Conservation (phyloP, 2,329 filamentous ascomycete genomes). For the Alternaria sp. region DNA sequence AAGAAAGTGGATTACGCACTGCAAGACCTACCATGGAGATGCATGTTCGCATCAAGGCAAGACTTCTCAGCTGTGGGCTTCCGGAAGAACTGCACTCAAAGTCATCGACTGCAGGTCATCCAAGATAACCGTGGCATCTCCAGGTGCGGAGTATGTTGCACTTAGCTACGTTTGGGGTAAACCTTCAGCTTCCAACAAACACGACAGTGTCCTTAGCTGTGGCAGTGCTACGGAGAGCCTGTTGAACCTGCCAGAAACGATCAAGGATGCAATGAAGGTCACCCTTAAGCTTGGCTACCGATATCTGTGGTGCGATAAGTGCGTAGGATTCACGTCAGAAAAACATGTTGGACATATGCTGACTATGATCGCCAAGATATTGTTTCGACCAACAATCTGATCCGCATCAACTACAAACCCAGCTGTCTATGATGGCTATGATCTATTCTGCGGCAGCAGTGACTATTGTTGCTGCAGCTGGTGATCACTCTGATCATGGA, state of each 20-base stretch:
- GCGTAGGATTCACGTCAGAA: background rate
- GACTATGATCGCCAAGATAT: background rate
- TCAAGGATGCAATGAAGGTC: background rate
- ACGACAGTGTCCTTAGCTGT: background rate
- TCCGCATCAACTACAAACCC: background rate
- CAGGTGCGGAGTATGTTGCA: background rate
- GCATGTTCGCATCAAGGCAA: background rate
- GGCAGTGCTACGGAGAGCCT: background rate
- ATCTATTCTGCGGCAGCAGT: background rate
- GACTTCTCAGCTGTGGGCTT: background rate
- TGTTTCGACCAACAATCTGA: background rate
- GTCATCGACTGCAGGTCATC: background rate
- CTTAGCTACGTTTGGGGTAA: background rate
- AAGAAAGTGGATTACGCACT: background rate
- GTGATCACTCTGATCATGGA: background rate
- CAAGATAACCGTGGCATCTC: background rate
- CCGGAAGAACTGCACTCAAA: background rate
- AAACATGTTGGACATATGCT: background rate
- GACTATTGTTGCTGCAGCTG: background rate
- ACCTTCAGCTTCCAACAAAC: background rate
- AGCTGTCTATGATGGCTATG: background rate
- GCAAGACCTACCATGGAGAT: background rate
- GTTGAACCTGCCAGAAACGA: background rate
- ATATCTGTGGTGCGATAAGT: background rate
- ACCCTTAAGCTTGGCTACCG: background rate